Percentiles rank a stretch among this genome's conserved stretches.
Conservation (phyloP, 176 grass and related monocot species). For the Cenchrus fungigraminus region DNA sequence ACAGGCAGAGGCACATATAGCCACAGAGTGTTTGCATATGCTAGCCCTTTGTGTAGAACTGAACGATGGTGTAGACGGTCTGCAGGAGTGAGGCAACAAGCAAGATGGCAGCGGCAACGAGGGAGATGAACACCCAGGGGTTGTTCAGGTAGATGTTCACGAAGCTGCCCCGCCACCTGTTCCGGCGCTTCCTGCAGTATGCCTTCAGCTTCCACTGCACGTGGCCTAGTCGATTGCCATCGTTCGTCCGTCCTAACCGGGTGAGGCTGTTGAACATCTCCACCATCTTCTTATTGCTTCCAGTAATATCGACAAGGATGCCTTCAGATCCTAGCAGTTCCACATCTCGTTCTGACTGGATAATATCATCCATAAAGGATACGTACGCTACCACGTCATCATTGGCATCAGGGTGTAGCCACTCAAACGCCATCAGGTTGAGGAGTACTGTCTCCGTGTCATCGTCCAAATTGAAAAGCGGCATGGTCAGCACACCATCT, state of each 20-base stretch:
- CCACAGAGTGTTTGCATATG: too few species aligned
- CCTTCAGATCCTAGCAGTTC: too few species aligned
- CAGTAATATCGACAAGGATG: too few species aligned
- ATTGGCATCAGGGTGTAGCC: constrained; percentile 40
- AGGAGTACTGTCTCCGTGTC: constrained; percentile 48
- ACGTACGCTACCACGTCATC: constrained; percentile 40
- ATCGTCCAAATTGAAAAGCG: constrained; percentile 38
- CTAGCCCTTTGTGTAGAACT: too few species aligned
- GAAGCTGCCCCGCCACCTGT: background rate
- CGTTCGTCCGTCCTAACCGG: too few species aligned
- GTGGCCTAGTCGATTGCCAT: too few species aligned
- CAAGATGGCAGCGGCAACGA: background rate
- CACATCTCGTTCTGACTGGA: too few species aligned
- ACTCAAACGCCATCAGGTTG: constrained; percentile 73
- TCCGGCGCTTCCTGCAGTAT: background rate
- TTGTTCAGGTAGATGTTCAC: background rate
- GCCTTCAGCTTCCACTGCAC: too few species aligned
- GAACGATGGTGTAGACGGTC: background rate
- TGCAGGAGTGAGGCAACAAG: background rate
- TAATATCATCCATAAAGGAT: constrained; percentile 51
- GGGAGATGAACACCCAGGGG: background rate
- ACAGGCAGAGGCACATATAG: too few species aligned
- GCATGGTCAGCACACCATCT: constrained; percentile 44
- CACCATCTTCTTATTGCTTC: too few species aligned
- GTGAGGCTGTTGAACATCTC: too few species aligned